A percentile compares a stretch with the other conserved stretches of the same genome.
Evolutionary conservation across 148 eudicot species (phyloP).

Genomic region (Silene latifolia): DNA sequence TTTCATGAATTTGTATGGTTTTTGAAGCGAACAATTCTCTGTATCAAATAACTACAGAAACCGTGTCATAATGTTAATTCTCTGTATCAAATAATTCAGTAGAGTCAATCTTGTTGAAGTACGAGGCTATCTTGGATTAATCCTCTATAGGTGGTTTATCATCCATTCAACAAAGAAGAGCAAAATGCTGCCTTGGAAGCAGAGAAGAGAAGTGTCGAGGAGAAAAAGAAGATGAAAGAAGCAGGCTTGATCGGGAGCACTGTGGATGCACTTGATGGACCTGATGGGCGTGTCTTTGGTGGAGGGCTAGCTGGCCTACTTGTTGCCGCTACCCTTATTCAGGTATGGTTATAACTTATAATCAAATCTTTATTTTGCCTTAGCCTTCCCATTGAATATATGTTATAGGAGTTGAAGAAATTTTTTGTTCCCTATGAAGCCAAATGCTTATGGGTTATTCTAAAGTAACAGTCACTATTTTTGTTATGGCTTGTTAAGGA

Average conservation of each 20-base stretch:
- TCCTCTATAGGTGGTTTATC: conserved; percentile 61
- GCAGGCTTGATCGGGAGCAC: conserved; percentile 88
- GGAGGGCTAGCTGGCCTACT: conserved; percentile 92
- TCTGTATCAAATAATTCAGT: background rate
- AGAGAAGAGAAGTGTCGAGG: conserved; percentile 70
- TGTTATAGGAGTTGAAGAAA: background rate
- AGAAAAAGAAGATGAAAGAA: conserved; percentile 78
- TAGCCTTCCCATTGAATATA: background rate
- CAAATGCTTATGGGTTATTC: too few species aligned
- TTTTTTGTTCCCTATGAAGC: background rate
- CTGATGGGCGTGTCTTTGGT: conserved; percentile 75
- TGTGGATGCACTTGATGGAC: conserved; percentile 82
- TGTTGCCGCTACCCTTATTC: conserved; percentile 87
- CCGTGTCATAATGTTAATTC: too few species aligned
- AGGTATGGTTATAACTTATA: conserved; percentile 57
- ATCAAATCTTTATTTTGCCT: background rate
- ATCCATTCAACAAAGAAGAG: conserved; percentile 78
- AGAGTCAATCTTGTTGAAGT: background rate
- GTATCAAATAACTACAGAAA: too few species aligned
- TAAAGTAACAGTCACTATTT: too few species aligned
- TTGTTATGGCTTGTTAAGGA: too few species aligned
- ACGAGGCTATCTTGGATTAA: background rate
- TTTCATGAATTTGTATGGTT: background rate
- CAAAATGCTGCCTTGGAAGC: conserved; percentile 71
- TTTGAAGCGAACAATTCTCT: background rate